Base-by-base conservation (phyloP, 306 rosid genomes). In the Cucurbita maxima region DNA sequence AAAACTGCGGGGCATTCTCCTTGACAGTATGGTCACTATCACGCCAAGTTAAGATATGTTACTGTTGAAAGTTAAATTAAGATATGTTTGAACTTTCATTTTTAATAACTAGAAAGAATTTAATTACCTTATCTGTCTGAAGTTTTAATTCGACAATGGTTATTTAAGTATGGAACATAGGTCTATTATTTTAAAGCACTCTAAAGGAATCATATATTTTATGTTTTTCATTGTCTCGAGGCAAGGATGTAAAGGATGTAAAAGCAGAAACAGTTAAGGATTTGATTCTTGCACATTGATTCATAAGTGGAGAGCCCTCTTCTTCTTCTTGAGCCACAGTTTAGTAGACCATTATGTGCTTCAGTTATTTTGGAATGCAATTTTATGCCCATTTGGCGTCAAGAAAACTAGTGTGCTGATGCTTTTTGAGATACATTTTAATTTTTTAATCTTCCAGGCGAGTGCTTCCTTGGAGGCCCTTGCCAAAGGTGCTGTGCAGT, bases 381-480 rank as follows among this genome's bases (percentile, higher is more conserved):
- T 51, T 51, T 38, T 0, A 12, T 12, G 3, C 52, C 7, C 54
- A 54, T 54, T 55, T 72, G 12, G 20, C 40, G 63, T 72, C 18
- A n/a, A 20, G 38, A 40, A 62, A 50, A 52, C 45, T 71, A 22
- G 50, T 55, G 37, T 19, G 57, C 30, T 38, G 51, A 75, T 71
- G 20, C 10, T 19, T 70, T 71, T 76, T 72, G 64, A 40, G 55
- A 30, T 55, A 81, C 76, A 41, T 55, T 84, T 51, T 48, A 43
- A 16, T 67, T 57, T 67, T 13, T 25, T 71, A 69, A 56, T 52
- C 77, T 69, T 85, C 51, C 84, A 95, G 99, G 91, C 87, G 7
- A 97, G 97, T 79, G 99, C 99, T 85, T 95, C 99, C 34, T 83
- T 95, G 79, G 99, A 95, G 76, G 88, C 99, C 60, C 96, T 95